Percentiles rank a stretch among this genome's conserved stretches.
phyloP scores from a whole-genome alignment of 345 rosid species.

The Pugionium dolabratum region DNA sequence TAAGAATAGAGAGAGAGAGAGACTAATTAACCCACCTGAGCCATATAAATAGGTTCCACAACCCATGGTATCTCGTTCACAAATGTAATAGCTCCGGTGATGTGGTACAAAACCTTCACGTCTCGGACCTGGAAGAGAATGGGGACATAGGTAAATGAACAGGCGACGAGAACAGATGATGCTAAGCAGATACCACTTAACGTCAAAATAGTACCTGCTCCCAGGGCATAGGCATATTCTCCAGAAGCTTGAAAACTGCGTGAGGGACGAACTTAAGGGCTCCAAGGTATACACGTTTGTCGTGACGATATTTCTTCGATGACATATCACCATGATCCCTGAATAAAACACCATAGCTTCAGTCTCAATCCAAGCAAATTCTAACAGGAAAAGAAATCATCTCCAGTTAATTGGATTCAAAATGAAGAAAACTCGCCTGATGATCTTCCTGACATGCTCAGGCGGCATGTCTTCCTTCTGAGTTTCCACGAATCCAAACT shows the following conservation, averaged over 20 bases:
- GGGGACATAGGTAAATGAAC: background rate
- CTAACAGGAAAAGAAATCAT: background rate
- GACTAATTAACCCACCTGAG: slow-evolving; percentile 59
- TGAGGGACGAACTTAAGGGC: slow-evolving; percentile 93
- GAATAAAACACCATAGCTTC: slow-evolving; percentile 26
- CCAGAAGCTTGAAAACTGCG: slow-evolving; percentile 87
- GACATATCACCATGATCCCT: slow-evolving; percentile 91
- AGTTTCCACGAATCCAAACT: slow-evolving; percentile 57
- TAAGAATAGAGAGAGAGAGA: background rate
- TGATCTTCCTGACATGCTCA: background rate
- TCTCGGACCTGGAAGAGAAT: slow-evolving; percentile 59
- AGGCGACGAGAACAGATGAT: background rate
- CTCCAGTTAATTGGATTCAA: background rate
- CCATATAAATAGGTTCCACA: slow-evolving; percentile 86
- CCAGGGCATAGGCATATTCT: slow-evolving; percentile 99
- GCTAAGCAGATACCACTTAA: background rate
- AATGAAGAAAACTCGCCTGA: background rate
- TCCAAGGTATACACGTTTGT: slow-evolving; percentile 90
- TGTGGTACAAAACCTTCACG: slow-evolving; percentile 83
- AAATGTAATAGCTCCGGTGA: slow-evolving; percentile 88
- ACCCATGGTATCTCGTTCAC: slow-evolving; percentile 93
- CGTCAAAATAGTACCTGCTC: slow-evolving; percentile 48
- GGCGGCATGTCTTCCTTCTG: background rate
- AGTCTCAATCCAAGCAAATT: slow-evolving; percentile 19
- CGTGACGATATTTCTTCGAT: slow-evolving; percentile 81